Conservation (phyloP, 2,329 filamentous ascomycete genomes). For the Diaporthe ampelina region DNA sequence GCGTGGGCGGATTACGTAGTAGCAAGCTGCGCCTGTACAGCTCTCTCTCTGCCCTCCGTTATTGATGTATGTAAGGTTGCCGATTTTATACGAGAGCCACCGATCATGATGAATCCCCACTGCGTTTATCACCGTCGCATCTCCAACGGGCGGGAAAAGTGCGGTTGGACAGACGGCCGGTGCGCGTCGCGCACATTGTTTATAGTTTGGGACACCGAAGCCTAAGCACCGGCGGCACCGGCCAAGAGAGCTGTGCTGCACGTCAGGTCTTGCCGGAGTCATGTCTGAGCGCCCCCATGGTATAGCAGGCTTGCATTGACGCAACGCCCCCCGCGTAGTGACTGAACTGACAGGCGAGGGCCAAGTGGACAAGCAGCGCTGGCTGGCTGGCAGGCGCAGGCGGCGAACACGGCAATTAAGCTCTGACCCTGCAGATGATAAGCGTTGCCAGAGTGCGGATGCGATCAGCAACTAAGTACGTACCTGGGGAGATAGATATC, state of each 20-base stretch:
- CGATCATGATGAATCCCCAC: no score
- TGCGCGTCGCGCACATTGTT: background rate
- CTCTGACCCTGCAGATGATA: background rate
- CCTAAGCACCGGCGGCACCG: slow-evolving; percentile 22
- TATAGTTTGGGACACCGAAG: slow-evolving; percentile 23
- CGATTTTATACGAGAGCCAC: no score
- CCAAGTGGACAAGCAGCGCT: background rate
- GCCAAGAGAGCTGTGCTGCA: background rate
- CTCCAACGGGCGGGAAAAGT: background rate
- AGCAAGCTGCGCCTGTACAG: background rate
- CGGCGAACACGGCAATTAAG: background rate
- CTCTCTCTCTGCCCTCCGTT: no score
- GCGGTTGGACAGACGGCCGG: background rate
- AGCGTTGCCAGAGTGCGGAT: background rate
- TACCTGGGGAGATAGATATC: background rate
- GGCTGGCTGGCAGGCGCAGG: background rate
- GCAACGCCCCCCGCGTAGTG: background rate
- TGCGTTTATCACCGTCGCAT: no score
- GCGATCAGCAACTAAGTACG: background rate
- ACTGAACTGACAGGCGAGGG: no score
- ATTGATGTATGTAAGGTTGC: no score
- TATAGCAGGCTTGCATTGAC: slow-evolving; percentile 14
- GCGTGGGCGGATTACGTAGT: background rate
- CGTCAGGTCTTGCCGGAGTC: slow-evolving; percentile 1
- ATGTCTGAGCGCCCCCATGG: background rate